phyloP scores from a whole-genome alignment of 2,329 filamentous ascomycete species.

The Remersonia thermophila region DNA sequence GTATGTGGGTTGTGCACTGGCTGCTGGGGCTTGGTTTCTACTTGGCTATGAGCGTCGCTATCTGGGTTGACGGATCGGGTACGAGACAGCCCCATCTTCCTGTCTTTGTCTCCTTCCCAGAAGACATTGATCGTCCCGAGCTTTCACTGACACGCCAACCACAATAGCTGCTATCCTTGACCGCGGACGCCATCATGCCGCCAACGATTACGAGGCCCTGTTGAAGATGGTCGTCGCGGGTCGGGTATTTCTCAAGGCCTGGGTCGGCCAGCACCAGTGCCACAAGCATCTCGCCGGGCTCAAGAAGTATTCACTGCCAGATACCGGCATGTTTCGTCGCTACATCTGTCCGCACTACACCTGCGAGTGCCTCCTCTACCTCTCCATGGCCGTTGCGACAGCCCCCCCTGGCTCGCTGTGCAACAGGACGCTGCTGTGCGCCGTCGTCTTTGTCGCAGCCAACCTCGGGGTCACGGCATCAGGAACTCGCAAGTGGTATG shows the following conservation, averaged over 20 bases:
- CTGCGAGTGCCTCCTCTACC: conserved; percentile 74
- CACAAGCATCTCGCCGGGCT: conserved; percentile 58
- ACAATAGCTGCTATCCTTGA: conserved; percentile 25
- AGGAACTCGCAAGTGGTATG: conserved; percentile 70
- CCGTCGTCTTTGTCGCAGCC: conserved; percentile 57
- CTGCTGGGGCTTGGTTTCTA: conserved; percentile 70
- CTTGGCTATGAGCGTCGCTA: conserved; percentile 53
- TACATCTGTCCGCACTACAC: conserved; percentile 85
- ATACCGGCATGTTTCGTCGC: conserved; percentile 56
- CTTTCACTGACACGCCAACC: conserved; percentile 7
- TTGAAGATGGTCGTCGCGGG: conserved; percentile 43
- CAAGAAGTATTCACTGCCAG: conserved; percentile 73
- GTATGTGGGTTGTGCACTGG: conserved; percentile 83
- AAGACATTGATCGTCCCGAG: conserved; percentile 1
- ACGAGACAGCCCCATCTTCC: conserved; percentile 12
- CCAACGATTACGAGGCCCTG: conserved; percentile 21
- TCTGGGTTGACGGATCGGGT: conserved; percentile 80
- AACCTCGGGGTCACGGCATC: conserved; percentile 76
- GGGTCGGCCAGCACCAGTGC: conserved; percentile 60
- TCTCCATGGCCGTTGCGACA: conserved; percentile 60
- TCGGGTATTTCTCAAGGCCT: conserved; percentile 56
- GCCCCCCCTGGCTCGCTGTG: conserved; percentile 54
- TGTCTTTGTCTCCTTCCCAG: background rate
- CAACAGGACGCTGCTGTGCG: conserved; percentile 63
- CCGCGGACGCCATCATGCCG: conserved; percentile 11